A percentile compares a stretch with the other conserved stretches of the same genome.
phyloP scores from a whole-genome alignment of 106 monocot genomes.

The Platanthera guangdongensis region DNA sequence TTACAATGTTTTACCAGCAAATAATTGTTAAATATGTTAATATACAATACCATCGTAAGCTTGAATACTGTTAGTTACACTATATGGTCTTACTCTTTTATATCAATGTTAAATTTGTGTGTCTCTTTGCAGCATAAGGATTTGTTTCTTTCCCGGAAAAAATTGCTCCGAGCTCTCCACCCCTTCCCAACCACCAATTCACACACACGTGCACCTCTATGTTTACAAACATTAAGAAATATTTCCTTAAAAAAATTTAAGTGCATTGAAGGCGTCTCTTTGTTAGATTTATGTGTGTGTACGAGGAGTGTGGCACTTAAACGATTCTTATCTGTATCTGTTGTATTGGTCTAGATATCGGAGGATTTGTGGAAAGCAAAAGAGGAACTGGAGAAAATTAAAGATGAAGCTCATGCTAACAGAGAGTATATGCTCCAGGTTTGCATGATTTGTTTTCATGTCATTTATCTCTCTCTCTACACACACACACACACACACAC shows the following conservation, averaged over 20 bases:
- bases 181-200: neutral
- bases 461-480: too few relatives aligned
- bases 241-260: neutral
- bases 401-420: constrained; percentile 73
- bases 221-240: neutral
- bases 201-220: neutral
- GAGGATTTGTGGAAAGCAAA: constrained; percentile 47
- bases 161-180: neutral
- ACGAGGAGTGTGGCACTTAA: too few relatives aligned
- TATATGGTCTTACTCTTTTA: neutral
- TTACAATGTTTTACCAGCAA: neutral
- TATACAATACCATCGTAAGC: neutral
- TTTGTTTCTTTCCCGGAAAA: neutral
- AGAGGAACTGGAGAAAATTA: constrained; percentile 72
- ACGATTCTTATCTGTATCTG: neutral
- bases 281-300: too few relatives aligned
- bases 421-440: constrained; percentile 90
- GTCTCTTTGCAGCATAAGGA: neutral
- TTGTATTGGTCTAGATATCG: neutral
- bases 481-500: too few relatives aligned
- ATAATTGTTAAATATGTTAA: neutral
- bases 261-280: neutral
- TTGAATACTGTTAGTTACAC: neutral
- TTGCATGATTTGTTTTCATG: neutral
- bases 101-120: neutral